Base-by-base conservation (phyloP, 371 early-diverging fungal species). In the Apophysomyces variabilis region DNA sequence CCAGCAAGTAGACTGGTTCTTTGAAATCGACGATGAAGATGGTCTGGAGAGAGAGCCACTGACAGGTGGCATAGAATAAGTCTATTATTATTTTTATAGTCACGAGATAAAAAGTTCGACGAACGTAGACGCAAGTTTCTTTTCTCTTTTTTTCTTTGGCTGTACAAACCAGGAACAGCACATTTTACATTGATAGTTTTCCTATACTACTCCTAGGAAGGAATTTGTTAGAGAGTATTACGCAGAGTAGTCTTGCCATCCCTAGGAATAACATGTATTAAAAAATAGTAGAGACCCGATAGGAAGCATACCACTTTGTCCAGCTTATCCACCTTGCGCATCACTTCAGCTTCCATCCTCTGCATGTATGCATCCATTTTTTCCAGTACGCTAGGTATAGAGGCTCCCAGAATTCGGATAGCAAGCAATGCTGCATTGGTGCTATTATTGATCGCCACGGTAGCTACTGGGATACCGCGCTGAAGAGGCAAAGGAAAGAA, bases 381-480 rank as follows among this genome's bases (percentile, higher is more conserved):
- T 13, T 90, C 85, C 60, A 88, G 78, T 59, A 93, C 91, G 8
- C 83, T 79, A 2, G 94, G 90, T 65, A 90, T 85, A 57, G 85
- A 87, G 3, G 91, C 85, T 46, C 95, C 96, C 38, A 98, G 78
- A 45, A 96, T 96, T 39, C 97, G 88, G n/a, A 96, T 89, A 3
- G 97, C 99, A 72, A 98, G 83, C 39, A 97, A 77, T 1, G 93
- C 99, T 2, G 97, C 98, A 66, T 98, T 97, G 54, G 94, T 95
- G 58, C 95, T 87, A 81, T 97, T 98, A 77, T 95, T 93, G 73
- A 98, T 96, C 35, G 98, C 99, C 1, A 97, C 97, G 3, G 98
- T 97, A 4, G 99, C 99, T 0, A 96, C 97, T 32, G 99, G 98
- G 21, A 97, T 91, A 62, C 99, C 99, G 59, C 99, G 89, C 93